phyloP scores from a whole-genome alignment of 129 eudicot species.

The Arctium lappa region DNA sequence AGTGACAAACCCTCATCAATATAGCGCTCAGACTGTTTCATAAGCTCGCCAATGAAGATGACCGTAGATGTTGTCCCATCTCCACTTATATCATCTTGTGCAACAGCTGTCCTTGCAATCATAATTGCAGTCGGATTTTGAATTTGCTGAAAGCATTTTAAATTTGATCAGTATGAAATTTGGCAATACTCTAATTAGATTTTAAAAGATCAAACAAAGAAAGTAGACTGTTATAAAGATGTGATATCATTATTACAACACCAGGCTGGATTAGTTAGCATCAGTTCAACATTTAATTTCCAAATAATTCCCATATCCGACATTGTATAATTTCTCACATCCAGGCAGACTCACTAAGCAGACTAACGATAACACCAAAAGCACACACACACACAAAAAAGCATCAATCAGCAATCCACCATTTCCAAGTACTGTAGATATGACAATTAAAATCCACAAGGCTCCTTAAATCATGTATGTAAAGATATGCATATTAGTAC shows the following conservation, averaged over 20 bases:
- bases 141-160: conserved; percentile 62
- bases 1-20: conserved; percentile 77
- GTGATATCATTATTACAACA: background rate
- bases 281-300: background rate
- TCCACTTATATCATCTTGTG: conserved; percentile 96
- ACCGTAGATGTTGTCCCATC: conserved; percentile 98
- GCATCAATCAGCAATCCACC: background rate
- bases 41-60: conserved; percentile 92
- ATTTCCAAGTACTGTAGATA: background rate
- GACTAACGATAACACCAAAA: background rate
- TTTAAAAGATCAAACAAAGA: background rate
- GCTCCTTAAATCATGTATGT: background rate
- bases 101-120: conserved; percentile 99
- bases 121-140: conserved; percentile 96
- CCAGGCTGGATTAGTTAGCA: background rate
- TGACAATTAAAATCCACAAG: background rate
- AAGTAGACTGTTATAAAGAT: conserved; percentile 4
- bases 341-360: background rate
- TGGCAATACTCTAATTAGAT: background rate
- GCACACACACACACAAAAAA: background rate
- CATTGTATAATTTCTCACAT: background rate
- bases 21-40: conserved; percentile 93
- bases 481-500: background rate
- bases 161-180: background rate
- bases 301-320: background rate